These are phyloP conservation scores for Fraxinus sp. DNA, from an alignment of 305 asterid species.

Conservation along the genomic window DNA sequence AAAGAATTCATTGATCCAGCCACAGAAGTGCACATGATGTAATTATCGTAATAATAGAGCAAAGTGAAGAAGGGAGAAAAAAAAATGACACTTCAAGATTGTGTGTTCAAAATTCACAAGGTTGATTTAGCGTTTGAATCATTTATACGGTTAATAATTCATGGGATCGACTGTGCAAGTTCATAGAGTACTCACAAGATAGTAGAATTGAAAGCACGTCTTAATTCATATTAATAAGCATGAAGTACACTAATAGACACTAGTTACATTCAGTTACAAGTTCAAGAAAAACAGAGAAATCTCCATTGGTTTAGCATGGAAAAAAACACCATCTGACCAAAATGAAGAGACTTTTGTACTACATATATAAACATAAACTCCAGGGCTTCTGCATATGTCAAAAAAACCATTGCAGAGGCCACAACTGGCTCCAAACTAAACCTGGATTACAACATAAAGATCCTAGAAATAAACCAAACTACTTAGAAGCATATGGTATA, in stretches of 20 bases:
- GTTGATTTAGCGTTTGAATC: not conserved
- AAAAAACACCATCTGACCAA: conserved; percentile 35
- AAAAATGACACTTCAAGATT: not conserved
- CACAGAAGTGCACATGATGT: not conserved
- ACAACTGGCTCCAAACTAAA: not conserved
- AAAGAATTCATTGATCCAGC: not conserved
- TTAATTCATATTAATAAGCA: not conserved
- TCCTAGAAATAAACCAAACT: not conserved
- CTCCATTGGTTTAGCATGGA: conserved; percentile 29
- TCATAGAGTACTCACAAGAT: not conserved
- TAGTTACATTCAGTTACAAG: not conserved
- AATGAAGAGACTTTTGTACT: conserved; percentile 13
- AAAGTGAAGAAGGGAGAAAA: not conserved
- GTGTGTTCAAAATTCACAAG: not conserved
- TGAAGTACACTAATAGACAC: not conserved
- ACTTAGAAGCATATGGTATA: not conserved
- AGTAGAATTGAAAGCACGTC: not conserved
- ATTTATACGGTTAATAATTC: not conserved
- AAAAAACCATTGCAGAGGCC: conserved; percentile 44
- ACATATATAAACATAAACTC: not conserved
- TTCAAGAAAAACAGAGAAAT: not conserved
- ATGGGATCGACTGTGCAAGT: not conserved
- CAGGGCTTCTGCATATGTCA: conserved; percentile 38
- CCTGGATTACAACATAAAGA: conserved; percentile 5
- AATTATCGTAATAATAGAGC: too few relatives aligned